Conservation (phyloP, 148 eudicot genomes). For the Vaccinium corymbosum region DNA sequence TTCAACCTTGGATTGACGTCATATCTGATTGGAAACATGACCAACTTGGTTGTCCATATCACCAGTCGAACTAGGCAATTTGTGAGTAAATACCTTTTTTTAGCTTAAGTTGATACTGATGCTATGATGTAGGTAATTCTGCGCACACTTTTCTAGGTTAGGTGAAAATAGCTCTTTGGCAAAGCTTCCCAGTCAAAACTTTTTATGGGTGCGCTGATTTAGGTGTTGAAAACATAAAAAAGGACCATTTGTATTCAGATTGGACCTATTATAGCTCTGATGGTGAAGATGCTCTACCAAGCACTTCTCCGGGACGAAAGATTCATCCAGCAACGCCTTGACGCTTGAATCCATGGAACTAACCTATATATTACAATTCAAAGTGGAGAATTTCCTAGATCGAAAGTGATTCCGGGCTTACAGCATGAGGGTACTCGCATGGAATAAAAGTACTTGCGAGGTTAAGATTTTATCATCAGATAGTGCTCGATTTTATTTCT, state of each 20-base stretch:
- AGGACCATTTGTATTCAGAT: background rate
- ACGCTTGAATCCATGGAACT: background rate
- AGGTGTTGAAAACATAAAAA: background rate
- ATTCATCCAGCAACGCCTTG: background rate
- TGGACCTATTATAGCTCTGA: background rate
- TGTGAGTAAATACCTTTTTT: slow-evolving; percentile 42
- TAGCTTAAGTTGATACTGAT: background rate
- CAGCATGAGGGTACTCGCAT: background rate
- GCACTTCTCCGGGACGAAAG: background rate
- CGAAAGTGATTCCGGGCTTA: background rate
- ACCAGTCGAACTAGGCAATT: slow-evolving; percentile 70
- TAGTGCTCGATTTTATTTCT: background rate
- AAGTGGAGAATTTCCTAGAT: background rate
- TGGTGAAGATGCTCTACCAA: background rate
- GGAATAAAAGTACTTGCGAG: background rate
- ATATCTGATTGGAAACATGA: slow-evolving; percentile 91
- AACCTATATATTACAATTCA: background rate
- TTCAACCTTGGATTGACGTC: slow-evolving; percentile 77
- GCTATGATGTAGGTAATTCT: background rate
- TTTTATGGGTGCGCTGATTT: background rate
- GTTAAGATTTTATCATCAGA: background rate
- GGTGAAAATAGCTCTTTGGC: background rate
- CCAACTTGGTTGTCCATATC: slow-evolving; percentile 79
- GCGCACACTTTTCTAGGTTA: background rate
- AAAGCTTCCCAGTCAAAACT: background rate